These are phyloP conservation scores for Scleromitrula shiraiana DNA, from an alignment of 2,329 filamentous ascomycete species.

Conservation along the genomic window DNA sequence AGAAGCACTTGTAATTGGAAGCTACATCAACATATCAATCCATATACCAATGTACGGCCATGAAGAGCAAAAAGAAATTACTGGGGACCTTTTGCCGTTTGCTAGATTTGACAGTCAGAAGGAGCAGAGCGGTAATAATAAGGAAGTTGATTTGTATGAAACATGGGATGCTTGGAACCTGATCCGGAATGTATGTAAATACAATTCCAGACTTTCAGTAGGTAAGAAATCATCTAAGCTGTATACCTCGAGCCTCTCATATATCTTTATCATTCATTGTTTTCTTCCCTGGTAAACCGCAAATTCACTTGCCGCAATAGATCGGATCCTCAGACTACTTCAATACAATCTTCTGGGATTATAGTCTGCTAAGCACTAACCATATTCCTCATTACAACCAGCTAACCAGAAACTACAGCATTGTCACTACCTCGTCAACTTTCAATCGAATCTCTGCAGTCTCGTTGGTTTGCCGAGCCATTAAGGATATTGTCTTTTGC, in stretches of 20 bases:
- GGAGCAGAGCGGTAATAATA: constrained; percentile 31
- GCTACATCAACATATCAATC: constrained; percentile 71
- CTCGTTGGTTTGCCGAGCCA: constrained; percentile 63
- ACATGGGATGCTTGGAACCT: constrained; percentile 93
- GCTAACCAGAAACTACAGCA: constrained; percentile 24
- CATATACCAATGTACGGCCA: constrained; percentile 79
- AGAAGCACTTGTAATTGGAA: constrained; percentile 67
- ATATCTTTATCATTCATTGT: neutral
- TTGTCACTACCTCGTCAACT: constrained; percentile 50
- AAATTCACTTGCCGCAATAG: constrained; percentile 17
- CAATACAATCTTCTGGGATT: too few relatives aligned
- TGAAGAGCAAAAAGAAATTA: constrained; percentile 40
- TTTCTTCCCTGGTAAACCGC: neutral
- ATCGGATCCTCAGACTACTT: too few relatives aligned
- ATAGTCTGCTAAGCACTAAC: too few relatives aligned
- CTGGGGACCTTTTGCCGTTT: constrained; percentile 26
- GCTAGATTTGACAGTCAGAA: constrained; percentile 28
- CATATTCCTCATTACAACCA: too few relatives aligned
- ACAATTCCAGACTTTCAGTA: constrained; percentile 71
- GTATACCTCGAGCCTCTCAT: constrained; percentile 14
- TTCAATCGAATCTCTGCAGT: constrained; percentile 52
- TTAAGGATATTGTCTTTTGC: constrained; percentile 52
- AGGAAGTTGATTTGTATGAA: constrained; percentile 61
- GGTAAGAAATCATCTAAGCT: constrained; percentile 52
- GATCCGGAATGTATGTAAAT: constrained; percentile 78